Conservation (phyloP, 192 early-diverging fungal species). For the Chytriomyces sp. region DNA sequence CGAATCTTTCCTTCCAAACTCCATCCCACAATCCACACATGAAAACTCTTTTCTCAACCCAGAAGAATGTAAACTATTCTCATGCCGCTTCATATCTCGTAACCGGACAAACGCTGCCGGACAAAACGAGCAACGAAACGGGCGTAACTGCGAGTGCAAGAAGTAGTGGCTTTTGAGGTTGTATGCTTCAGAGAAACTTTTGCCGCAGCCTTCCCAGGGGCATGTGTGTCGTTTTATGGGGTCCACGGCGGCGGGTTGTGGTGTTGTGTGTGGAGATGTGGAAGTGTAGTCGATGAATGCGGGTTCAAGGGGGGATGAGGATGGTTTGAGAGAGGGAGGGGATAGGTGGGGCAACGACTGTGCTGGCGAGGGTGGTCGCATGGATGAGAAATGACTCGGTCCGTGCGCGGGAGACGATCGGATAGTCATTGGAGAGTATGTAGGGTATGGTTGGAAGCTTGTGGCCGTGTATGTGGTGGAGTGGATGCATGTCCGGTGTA, state of each 20-base stretch:
- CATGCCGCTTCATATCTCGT: not conserved
- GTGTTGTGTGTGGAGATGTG: not conserved
- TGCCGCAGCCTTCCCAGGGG: constrained; percentile 1
- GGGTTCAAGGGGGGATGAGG: not conserved
- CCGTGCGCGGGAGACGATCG: too few species aligned
- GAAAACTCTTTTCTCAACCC: not conserved
- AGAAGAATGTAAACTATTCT: not conserved
- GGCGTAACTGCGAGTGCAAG: not conserved
- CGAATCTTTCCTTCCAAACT: constrained; percentile 5
- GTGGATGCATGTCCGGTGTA: too few species aligned
- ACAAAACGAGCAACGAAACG: not conserved
- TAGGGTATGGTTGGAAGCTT: too few species aligned
- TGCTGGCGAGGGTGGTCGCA: not conserved
- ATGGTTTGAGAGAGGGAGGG: not conserved
- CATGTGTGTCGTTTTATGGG: not conserved
- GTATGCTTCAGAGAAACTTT: not conserved
- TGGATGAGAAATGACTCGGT: too few species aligned
- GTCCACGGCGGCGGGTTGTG: not conserved
- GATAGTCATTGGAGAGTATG: too few species aligned
- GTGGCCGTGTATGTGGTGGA: too few species aligned
- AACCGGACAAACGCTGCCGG: not conserved
- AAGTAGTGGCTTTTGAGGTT: not conserved
- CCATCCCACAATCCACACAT: not conserved
- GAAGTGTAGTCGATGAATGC: not conserved
- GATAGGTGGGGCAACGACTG: not conserved